A percentile compares a stretch with the other conserved stretches of the same genome.
Conservation (phyloP, 2,329 filamentous ascomycete genomes). For the Acephala macrosclerotiorum region DNA sequence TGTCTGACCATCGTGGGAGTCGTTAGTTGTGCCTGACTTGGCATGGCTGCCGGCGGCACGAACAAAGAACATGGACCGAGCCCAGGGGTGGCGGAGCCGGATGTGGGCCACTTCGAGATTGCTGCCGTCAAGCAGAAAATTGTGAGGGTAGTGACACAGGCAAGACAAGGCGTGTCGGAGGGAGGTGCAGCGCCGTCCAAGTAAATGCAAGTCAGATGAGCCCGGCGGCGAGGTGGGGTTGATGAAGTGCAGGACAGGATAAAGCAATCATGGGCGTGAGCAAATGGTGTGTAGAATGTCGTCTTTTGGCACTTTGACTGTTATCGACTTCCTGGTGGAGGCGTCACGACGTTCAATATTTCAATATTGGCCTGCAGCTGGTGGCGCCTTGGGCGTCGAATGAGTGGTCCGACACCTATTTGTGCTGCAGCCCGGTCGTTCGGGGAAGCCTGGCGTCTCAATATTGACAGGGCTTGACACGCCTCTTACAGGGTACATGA, state of each 20-base stretch:
- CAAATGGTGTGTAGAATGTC: constrained; percentile 1
- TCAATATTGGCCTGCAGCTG: constrained; percentile 23
- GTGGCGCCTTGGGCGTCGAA: constrained; percentile 11
- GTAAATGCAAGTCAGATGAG: neutral
- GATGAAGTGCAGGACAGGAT: constrained; percentile 10
- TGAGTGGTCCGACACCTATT: neutral
- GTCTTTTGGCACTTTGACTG: constrained; percentile 12
- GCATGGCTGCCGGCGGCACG: neutral
- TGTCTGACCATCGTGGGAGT: neutral
- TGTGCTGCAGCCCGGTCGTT: constrained; percentile 4
- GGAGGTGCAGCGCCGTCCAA: neutral
- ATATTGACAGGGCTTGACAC: neutral
- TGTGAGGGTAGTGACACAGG: neutral
- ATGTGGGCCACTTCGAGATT: neutral
- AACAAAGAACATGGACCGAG: neutral
- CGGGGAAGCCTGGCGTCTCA: constrained; percentile 11
- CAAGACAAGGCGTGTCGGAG: neutral
- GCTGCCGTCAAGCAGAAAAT: neutral
- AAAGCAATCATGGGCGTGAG: constrained; percentile 2
- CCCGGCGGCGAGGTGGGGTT: neutral
- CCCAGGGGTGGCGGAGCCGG: neutral
- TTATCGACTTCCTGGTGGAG: constrained; percentile 12
- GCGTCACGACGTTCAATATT: constrained; percentile 27
- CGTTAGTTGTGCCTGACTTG: constrained; percentile 1
- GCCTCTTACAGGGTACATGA: neutral